phyloP scores from a whole-genome alignment of 768 basidiomycete species.

The Macrolepiota fuliginosa region DNA sequence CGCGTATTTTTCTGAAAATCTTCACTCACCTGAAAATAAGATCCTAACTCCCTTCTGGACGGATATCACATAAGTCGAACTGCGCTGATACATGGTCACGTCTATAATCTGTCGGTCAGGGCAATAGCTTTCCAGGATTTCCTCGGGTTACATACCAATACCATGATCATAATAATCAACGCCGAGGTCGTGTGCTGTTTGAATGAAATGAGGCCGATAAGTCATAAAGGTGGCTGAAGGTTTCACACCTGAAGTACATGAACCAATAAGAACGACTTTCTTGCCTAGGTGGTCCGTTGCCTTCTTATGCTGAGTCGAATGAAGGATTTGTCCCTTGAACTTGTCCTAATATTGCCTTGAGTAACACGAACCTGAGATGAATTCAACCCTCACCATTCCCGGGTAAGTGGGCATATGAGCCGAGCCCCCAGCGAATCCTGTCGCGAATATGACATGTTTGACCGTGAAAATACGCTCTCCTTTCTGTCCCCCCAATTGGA shows the following conservation, averaged over 20 bases:
- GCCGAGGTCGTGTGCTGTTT: conserved; percentile 36
- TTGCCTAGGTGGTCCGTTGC: conserved; percentile 52
- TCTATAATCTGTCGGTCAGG: conserved; percentile 31
- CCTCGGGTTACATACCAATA: conserved; percentile 26
- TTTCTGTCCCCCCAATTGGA: conserved; percentile 28
- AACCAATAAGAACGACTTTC: conserved; percentile 52
- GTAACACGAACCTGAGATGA: not conserved
- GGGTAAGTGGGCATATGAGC: conserved; percentile 44
- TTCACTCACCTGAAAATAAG: conserved; percentile 15
- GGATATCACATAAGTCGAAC: conserved; percentile 48
- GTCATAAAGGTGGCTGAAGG: not conserved
- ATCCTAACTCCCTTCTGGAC: conserved; percentile 30
- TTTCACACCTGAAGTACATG: conserved; percentile 47
- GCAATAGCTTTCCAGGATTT: conserved; percentile 15
- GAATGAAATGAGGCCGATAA: not conserved
- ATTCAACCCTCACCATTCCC: conserved; percentile 30
- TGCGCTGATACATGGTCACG: conserved; percentile 49
- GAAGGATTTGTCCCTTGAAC: conserved; percentile 49
- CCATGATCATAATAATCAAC: conserved; percentile 38
- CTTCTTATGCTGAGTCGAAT: conserved; percentile 47
- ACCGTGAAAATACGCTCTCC: conserved; percentile 35
- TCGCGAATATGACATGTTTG: conserved; percentile 54
- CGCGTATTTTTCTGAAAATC: not conserved
- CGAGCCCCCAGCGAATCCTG: conserved; percentile 46
- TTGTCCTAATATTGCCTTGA: conserved; percentile 26